Evolutionary conservation across 345 rosid genomes (phyloP).

Genomic region (Schrenkiella parvula): DNA sequence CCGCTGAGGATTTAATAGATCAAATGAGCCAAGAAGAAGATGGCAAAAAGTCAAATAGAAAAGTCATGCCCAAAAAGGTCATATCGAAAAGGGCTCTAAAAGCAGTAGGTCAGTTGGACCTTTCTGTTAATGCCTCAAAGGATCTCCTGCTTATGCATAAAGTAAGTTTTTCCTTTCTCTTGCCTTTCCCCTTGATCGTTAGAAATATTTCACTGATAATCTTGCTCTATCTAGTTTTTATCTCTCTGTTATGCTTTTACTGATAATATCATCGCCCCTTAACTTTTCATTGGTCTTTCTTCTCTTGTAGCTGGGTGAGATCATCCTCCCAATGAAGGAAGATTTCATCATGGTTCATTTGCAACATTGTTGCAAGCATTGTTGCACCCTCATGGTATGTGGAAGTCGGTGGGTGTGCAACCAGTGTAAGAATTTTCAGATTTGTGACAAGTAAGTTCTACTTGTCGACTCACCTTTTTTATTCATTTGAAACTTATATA

Average conservation of each 20-base stretch:
- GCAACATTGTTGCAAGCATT: constrained; percentile 88
- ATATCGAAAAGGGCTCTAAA: constrained; percentile 92
- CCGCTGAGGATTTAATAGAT: constrained; percentile 92
- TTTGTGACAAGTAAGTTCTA: constrained; percentile 78
- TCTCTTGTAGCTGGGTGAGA: constrained; percentile 90
- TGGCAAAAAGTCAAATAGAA: constrained; percentile 82
- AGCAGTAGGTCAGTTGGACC: constrained; percentile 95
- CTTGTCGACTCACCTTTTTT: not conserved
- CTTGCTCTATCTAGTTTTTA: not conserved
- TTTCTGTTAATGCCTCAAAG: constrained; percentile 90
- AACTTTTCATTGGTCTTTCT: not conserved
- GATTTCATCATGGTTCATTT: constrained; percentile 99
- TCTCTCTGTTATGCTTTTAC: constrained; percentile 5
- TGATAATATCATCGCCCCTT: not conserved
- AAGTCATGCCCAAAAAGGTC: constrained; percentile 74
- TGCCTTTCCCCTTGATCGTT: not conserved
- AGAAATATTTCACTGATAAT: constrained; percentile 1
- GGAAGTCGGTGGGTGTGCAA: constrained; percentile 86
- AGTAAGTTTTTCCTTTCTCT: constrained; percentile 47
- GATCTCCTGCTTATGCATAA: constrained; percentile 95
- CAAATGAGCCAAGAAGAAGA: constrained; percentile 94
- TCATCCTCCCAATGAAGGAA: constrained; percentile 95
- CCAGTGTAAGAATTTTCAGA: constrained; percentile 88
- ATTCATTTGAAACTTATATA: not conserved
- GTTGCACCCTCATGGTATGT: constrained; percentile 84